These are phyloP conservation scores for Fagopyrum esculentum DNA, from an alignment of 148 eudicot genomes.

Conservation along the genomic window DNA sequence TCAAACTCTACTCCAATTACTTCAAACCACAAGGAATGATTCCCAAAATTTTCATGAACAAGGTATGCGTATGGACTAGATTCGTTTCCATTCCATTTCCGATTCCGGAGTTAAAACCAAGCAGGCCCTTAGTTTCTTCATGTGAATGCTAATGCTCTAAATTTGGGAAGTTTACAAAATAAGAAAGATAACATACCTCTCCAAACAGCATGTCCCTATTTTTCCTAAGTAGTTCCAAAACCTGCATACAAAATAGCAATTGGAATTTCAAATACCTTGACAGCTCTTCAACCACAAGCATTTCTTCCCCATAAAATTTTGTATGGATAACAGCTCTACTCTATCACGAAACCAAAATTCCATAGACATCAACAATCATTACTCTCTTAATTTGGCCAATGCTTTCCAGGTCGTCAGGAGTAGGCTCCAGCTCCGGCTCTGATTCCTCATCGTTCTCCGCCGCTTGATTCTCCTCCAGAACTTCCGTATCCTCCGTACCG, in stretches of 20 bases:
- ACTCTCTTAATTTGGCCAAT: conserved; percentile 64
- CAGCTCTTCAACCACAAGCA: not conserved
- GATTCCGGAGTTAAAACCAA: no score
- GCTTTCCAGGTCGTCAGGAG: conserved; percentile 62
- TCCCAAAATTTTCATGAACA: no score
- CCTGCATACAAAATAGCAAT: conserved; percentile 30
- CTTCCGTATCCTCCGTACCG: conserved; percentile 19
- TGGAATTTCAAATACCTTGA: not conserved
- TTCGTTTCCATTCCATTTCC: no score
- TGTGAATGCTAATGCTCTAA: not conserved
- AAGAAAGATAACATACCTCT: conserved; percentile 43
- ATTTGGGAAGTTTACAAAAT: not conserved
- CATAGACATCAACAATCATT: not conserved
- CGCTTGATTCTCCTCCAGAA: conserved; percentile 25
- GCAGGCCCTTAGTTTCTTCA: not conserved
- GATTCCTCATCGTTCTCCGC: conserved; percentile 21
- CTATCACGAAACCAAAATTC: not conserved
- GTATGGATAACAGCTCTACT: not conserved
- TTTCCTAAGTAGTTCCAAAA: conserved; percentile 80
- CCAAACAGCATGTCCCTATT: conserved; percentile 87
- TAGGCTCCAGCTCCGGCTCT: conserved; percentile 42
- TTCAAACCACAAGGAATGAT: no score
- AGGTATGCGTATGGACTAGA: no score
- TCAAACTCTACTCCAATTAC: no score
- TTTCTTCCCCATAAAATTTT: not conserved